Evolutionary conservation across 176 grass and related monocot species (phyloP).

Genomic region (Triticum aestivum): IWGSC_CS_RefSeq_v2.1 NC_057803.1:81785030-81785529

Average conservation of each 20-base stretch:
- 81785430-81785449: conserved; percentile 23
- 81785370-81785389: conserved; percentile 92
- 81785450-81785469: conserved; percentile 27
- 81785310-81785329: conserved; percentile 22
- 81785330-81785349: conserved; percentile 61
- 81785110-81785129: conserved; percentile 39
- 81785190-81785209: conserved; percentile 92
- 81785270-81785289: neutral
- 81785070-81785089: conserved; percentile 1
- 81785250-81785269: conserved; percentile 30
- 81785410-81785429: conserved; percentile 63
- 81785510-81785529: conserved; percentile 89
- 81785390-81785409: conserved; percentile 95
- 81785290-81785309: neutral
- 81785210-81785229: conserved; percentile 89
- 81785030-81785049: conserved; percentile 16
- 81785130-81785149: conserved; percentile 99
- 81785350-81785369: conserved; percentile 97
- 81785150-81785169: conserved; percentile 97
- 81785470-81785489: conserved; percentile 16
- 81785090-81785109: neutral
- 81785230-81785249: conserved; percentile 74
- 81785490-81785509: conserved; percentile 79
- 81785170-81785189: conserved; percentile 56
- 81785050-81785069: neutral